Evolutionary conservation across 176 grass and related monocot genomes (phyloP).

Genomic region (Triticum aestivum): IWGSC_CS_RefSeq_v2.1 NC_057800.1:700028277-700028776

Average conservation of each 20-base stretch:
- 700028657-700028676: background rate
- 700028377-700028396: constrained; percentile 28
- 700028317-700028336: background rate
- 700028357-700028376: background rate
- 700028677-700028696: background rate
- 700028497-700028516: constrained; percentile 45
- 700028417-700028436: constrained; percentile 57
- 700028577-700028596: background rate
- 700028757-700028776: background rate
- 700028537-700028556: no score
- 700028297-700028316: background rate
- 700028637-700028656: background rate
- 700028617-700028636: background rate
- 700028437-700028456: constrained; percentile 79
- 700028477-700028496: constrained; percentile 75
- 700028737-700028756: background rate
- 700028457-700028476: constrained; percentile 69
- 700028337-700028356: background rate
- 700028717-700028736: background rate
- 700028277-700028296: background rate
- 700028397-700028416: constrained; percentile 67
- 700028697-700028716: background rate
- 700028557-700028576: background rate
- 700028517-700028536: background rate
- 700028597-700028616: background rate